Evolutionary conservation across 2,329 filamentous ascomycete genomes (phyloP), one percentile per base, ranked within the genome.

Genomic region (Stachybotrys echinatus): DNA sequence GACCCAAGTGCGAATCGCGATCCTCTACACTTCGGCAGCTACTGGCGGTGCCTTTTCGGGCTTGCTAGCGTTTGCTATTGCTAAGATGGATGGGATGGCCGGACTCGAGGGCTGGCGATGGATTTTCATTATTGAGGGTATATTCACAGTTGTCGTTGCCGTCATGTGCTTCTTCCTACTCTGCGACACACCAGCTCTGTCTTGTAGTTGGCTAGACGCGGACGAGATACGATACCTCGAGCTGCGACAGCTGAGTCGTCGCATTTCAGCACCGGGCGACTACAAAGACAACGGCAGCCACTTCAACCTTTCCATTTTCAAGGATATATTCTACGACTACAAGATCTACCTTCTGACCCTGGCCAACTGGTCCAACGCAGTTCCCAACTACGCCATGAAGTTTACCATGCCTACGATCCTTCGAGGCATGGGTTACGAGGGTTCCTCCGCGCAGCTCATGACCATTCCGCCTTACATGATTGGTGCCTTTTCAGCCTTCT

Each of bases 91-190:
- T 34, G 75, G 75, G 1, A 53, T 68, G 2, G 66, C 69, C 1
- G 70, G 71, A 0, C 58, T 72, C 1, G 61, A 62, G 5, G 73
- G 74, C 17, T 77, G 74, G 74, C 68, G 72, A 48, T 80, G 76
- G 56, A 77, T 78, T 23, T 81, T 81, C 52, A 74, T 81, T 43
- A 62, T 80, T 3, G 77, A 81, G 55, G 77, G 77, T 2, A 53
- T 74, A 2, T 50, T 67, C 1, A 74, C 74, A 5, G 63, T 74
- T 0, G 23, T 59, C n/a, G 56, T 73, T 8, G 67, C 63, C 2
- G 42, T 66, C 47, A 52, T 59, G 31, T 74, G 72, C 60, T 72
- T 72, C 58, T 70, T 77, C 55, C 65, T 81, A 3, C 70, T 75
- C 19, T 74, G 67, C 19, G 71, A 75, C 58, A 68, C 64, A 2